Base-by-base conservation (phyloP, 352 stramenopile species). In the Phytophthora hibernalis region DNA sequence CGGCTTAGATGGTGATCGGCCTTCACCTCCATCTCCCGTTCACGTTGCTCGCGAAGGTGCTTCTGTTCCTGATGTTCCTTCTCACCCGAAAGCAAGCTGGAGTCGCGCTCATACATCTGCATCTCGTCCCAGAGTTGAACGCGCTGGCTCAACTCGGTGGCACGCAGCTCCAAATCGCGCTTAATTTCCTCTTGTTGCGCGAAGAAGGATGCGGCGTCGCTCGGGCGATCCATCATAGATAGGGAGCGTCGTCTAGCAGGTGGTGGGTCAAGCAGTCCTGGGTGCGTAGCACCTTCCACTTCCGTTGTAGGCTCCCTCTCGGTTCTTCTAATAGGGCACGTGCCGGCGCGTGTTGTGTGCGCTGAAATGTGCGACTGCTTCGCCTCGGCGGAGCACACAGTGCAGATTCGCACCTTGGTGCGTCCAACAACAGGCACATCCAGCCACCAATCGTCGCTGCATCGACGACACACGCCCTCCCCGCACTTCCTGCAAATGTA, bases 321-420 rank as follows among this genome's bases (percentile, higher is more conserved):
- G 2, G 30, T 5, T 18, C 42, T 37, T 21, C 33, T 64, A 12
- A 73, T 58, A 22, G 58, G 56, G 22, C 47, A 71, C 15, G 53
- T 72, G 26, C 64, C 59, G 3, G 62, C 70, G 35, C 50, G 70
- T 11, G 59, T 60, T 21, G 66, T 77, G 42, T 66, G 68, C 18
- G 66, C 71, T 18, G 66, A 61, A 54, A 70, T 74, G 47, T 92
- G 83, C 56, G 79, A 87, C 37, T 79, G 76, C 24, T 87, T 82
- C 2, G 85, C 83, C 24, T 89, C 83, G 2, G 83, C 84, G 8
- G 87, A 93, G 61, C 87, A 96, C 24, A 94, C 82, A 0, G 85
- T 96, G 53, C 87, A 96, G 30, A 96, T 96, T 2, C 87, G 82
- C 42, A 96, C 83, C 62, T 91, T 89, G 12, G 80, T 91, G 21